phyloP scores from a whole-genome alignment of 1,284 basidiomycete species.

The Ceratobasidium sp. region DNA sequence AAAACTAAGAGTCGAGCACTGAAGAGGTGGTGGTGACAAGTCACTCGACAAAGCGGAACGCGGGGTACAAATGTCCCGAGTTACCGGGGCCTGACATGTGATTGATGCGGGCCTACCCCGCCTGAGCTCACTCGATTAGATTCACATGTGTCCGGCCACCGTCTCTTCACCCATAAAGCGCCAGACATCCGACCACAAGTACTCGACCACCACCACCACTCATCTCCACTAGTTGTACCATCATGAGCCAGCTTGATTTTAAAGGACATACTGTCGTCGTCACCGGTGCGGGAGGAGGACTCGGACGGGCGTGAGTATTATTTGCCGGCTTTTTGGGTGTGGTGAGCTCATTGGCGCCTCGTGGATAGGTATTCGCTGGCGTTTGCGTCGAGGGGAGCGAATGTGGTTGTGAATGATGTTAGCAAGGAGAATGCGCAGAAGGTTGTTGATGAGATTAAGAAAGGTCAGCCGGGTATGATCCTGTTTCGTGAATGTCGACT shows the following conservation, averaged over 20 bases:
- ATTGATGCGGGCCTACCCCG: conserved; percentile 10
- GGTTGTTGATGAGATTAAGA: conserved; percentile 90
- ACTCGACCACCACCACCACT: conserved; percentile 5
- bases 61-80: conserved; percentile 7
- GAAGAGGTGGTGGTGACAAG: not conserved
- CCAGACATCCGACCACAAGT: not conserved
- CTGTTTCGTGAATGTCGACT: conserved; percentile 40
- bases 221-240: conserved; percentile 43
- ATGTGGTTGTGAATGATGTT: conserved; percentile 96
- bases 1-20: not conserved
- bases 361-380: conserved; percentile 82
- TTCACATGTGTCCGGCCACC: conserved; percentile 31
- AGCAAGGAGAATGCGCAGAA: conserved; percentile 88
- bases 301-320: conserved; percentile 83
- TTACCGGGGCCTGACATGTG: conserved; percentile 9
- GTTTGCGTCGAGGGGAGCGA: conserved; percentile 91
- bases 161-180: conserved; percentile 17
- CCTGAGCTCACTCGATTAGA: not conserved
- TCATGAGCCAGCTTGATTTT: conserved; percentile 67
- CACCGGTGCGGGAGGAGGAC: conserved; percentile 95
- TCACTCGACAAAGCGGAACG: not conserved
- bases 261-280: conserved; percentile 93
- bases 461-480: conserved; percentile 63
- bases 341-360: not conserved
- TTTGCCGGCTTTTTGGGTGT: not conserved